phyloP scores from a whole-genome alignment of 2,329 filamentous ascomycete species.

The Aspergillus udagawae region DNA sequence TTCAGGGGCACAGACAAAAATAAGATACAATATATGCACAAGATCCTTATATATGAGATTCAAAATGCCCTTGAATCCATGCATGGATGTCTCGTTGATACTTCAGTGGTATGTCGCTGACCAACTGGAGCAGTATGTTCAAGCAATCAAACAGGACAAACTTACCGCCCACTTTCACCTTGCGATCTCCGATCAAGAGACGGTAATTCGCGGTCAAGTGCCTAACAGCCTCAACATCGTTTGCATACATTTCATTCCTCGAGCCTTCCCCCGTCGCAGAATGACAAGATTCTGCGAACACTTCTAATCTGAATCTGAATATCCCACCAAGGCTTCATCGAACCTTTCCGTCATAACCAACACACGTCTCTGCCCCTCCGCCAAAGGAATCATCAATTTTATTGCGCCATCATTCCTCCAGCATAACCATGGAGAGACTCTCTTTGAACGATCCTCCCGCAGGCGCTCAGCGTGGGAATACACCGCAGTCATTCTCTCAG shows the following conservation, averaged over 20 bases:
- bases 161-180: constrained; percentile 11
- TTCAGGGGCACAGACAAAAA: not conserved
- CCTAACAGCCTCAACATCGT: not conserved
- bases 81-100: not conserved
- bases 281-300: not conserved
- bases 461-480: constrained; percentile 24
- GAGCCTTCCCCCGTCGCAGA: not conserved
- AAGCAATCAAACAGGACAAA: constrained; percentile 21
- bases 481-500: constrained; percentile 24
- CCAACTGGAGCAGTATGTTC: not conserved
- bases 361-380: not conserved
- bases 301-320: not conserved
- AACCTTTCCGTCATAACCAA: not conserved
- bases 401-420: constrained; percentile 7
- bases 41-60: not conserved
- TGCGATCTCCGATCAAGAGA: not conserved
- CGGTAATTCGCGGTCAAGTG: not conserved
- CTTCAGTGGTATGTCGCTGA: not conserved
- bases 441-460: constrained; percentile 32
- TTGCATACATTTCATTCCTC: not conserved
- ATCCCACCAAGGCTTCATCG: not conserved
- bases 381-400: constrained; percentile 9
- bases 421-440: constrained; percentile 32
- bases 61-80: not conserved
- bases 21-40: not conserved